These are phyloP conservation scores for Gonium pectorale DNA, from an alignment of 139 green algal species.

Conservation along the genomic window DNA sequence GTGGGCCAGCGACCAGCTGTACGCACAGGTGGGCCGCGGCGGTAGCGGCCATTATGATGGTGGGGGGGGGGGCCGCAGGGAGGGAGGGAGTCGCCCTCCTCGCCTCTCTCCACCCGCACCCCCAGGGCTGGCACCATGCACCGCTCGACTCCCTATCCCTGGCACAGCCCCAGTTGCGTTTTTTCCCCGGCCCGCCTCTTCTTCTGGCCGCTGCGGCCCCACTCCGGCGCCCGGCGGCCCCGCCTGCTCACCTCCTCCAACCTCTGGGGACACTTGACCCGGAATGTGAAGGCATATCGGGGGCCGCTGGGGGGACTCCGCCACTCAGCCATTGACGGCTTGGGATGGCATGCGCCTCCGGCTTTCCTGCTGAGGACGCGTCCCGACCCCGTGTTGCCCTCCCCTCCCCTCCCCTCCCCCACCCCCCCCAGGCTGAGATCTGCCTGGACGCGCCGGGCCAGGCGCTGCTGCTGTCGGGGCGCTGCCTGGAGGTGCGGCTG, in stretches of 20 bases:
- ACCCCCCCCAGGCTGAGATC: constrained; percentile 17
- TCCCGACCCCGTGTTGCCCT: background rate
- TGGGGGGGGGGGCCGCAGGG: background rate
- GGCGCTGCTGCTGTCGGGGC: constrained; percentile 40
- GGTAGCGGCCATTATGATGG: background rate
- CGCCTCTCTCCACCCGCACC: too few species aligned
- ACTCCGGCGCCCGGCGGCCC: too few species aligned
- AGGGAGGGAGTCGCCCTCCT: background rate
- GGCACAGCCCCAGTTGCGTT: too few species aligned
- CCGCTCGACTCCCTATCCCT: too few species aligned
- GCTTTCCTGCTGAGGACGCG: background rate
- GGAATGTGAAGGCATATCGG: too few species aligned
- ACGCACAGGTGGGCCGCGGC: constrained; percentile 12
- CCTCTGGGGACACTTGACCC: too few species aligned
- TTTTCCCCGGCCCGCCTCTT: too few species aligned
- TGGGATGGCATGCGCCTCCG: background rate
- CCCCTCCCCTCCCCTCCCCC: background rate
- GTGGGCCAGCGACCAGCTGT: background rate
- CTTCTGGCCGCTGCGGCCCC: too few species aligned
- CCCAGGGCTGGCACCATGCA: too few species aligned
- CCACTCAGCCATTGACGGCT: too few species aligned
- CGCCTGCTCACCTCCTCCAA: too few species aligned
- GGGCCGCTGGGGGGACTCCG: too few species aligned
- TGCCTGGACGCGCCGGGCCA: constrained; percentile 21
- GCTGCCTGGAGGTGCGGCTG: constrained; percentile 37